Conservation (phyloP, 2,329 filamentous ascomycete genomes). For the Alternaria brassicae region DNA sequence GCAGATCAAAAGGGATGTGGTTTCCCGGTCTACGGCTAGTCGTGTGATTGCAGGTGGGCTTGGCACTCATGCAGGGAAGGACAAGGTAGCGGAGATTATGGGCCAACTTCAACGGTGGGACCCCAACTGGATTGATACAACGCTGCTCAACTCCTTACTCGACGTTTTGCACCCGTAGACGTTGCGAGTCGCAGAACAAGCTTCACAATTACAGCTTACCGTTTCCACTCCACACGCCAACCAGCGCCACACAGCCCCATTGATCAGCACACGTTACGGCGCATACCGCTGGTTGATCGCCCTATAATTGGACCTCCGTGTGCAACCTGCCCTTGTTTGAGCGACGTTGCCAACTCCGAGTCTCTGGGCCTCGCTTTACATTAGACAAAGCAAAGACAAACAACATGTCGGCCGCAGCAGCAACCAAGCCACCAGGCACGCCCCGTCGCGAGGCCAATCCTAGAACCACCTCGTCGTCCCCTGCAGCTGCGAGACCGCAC, state of each 20-base stretch:
- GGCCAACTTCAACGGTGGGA: conserved; percentile 23
- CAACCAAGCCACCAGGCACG: conserved; percentile 48
- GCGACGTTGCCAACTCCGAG: conserved; percentile 22
- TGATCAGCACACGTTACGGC: conserved; percentile 12
- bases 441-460: conserved; percentile 33
- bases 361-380: conserved; percentile 13
- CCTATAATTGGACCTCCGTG: conserved; percentile 19
- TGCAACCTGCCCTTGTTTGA: conserved; percentile 16
- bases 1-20: conserved; percentile 11
- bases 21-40: conserved; percentile 29
- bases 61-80: conserved; percentile 29
- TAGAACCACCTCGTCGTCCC: conserved; percentile 37
- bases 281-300: conserved; percentile 15
- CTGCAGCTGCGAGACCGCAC: conserved; percentile 43
- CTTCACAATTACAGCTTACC: background rate
- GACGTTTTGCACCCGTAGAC: conserved; percentile 16
- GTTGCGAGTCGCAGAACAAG: conserved; percentile 10
- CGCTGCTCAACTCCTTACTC: conserved; percentile 9
- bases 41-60: conserved; percentile 15
- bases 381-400: conserved; percentile 11
- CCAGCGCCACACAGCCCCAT: conserved; percentile 19
- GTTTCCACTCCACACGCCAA: background rate
- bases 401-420: conserved; percentile 45
- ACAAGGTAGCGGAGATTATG: conserved; percentile 21
- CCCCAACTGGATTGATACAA: conserved; percentile 11